These are phyloP conservation scores for Thozetella sp. DNA, from an alignment of 495 filamentous ascomycete species.

Conservation along the genomic window DNA sequence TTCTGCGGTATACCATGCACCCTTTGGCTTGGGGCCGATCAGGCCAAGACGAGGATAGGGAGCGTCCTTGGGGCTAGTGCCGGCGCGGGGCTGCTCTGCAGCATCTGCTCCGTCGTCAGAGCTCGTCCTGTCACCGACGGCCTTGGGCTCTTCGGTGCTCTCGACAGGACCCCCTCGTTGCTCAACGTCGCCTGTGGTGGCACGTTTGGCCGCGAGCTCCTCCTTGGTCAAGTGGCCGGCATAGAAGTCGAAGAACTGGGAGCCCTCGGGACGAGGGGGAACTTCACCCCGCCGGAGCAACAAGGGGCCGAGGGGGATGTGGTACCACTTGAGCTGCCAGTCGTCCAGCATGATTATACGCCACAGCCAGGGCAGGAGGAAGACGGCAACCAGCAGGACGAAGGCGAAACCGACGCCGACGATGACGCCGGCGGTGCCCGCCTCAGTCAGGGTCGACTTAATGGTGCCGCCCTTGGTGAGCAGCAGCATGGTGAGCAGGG, in stretches of 20 bases:
- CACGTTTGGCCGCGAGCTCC: conserved; percentile 42
- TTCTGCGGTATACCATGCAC: conserved; percentile 30
- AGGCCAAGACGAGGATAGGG: conserved; percentile 5
- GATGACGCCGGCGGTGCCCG: conserved; percentile 56
- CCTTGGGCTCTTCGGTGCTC: conserved; percentile 17
- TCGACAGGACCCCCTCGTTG: conserved; percentile 20
- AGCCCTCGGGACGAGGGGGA: conserved; percentile 42
- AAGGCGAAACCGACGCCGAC: conserved; percentile 59
- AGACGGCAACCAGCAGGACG: conserved; percentile 50
- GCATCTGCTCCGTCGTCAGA: neutral
- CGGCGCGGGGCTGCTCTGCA: conserved; percentile 10
- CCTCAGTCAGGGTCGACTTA: conserved; percentile 45
- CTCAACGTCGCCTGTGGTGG: conserved; percentile 22
- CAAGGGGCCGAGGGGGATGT: conserved; percentile 58
- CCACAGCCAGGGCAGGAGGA: conserved; percentile 66
- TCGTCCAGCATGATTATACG: conserved; percentile 59
- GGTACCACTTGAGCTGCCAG: conserved; percentile 56
- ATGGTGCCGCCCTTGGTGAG: conserved; percentile 55
- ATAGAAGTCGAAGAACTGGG: conserved; percentile 55
- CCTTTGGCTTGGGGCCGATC: conserved; percentile 32
- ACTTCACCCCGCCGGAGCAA: conserved; percentile 52
- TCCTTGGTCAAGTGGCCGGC: conserved; percentile 46
- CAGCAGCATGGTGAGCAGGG: conserved; percentile 65
- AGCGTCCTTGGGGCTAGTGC: conserved; percentile 12
- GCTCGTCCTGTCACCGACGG: conserved; percentile 8